Evolutionary conservation across 2,329 filamentous ascomycete genomes (phyloP).

Genomic region (Ophiostoma perfectum): DNA sequence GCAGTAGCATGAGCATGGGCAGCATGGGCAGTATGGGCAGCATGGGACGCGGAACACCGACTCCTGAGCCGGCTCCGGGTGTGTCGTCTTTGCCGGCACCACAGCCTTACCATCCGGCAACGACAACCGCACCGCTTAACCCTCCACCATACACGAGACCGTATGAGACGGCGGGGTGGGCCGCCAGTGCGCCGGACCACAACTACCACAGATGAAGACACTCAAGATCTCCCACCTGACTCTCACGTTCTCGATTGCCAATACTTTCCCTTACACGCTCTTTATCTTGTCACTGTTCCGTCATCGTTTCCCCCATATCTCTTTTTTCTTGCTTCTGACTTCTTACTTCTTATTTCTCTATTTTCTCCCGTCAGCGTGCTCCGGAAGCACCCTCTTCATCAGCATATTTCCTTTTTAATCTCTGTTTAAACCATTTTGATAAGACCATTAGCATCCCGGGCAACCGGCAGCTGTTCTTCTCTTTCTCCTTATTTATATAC

Average conservation of each 20-base stretch:
- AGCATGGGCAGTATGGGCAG: slow-evolving; percentile 20
- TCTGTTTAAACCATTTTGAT: background rate
- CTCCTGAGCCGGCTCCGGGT: slow-evolving; percentile 19
- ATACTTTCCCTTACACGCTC: background rate
- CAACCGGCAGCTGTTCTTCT: background rate
- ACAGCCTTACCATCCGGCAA: slow-evolving; percentile 12
- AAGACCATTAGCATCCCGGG: background rate
- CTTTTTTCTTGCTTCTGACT: background rate
- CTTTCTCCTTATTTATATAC: background rate
- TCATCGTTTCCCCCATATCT: background rate
- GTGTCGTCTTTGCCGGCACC: slow-evolving; percentile 18
- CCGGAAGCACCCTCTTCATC: slow-evolving; percentile 13
- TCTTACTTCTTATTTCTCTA: no score
- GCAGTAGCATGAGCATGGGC: slow-evolving; percentile 20
- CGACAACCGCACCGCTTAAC: background rate
- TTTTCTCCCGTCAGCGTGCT: background rate
- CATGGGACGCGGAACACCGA: slow-evolving; percentile 15
- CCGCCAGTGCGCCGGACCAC: slow-evolving; percentile 13
- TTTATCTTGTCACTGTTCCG: background rate
- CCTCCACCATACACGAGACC: slow-evolving; percentile 26
- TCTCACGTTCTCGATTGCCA: no score
- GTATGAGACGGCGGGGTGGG: slow-evolving; percentile 25
- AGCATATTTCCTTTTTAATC: background rate
- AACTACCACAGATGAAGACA: background rate
- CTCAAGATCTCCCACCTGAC: no score